phyloP scores from a whole-genome alignment of 108 stramenopile species.

The Bacterosira constricta region DNA sequence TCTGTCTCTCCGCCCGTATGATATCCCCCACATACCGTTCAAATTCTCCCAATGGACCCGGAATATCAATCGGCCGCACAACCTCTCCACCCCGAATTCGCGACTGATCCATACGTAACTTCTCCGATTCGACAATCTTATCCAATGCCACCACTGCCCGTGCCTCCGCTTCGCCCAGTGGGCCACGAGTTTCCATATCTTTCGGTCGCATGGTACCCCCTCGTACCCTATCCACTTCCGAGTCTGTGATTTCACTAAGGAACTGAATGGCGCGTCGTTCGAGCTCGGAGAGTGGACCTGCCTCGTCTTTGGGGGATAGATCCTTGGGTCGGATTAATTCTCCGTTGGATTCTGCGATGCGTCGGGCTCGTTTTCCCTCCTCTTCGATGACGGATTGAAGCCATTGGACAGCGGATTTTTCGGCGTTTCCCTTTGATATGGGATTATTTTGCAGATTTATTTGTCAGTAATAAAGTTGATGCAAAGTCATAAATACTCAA shows the following conservation, averaged over 20 bases:
- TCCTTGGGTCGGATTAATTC: conserved; percentile 75
- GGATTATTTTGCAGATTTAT: conserved; percentile 2
- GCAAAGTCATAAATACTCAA: neutral
- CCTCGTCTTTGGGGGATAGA: conserved; percentile 35
- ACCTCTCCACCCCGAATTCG: conserved; percentile 56
- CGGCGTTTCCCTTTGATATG: conserved; percentile 63
- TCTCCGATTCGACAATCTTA: conserved; percentile 66
- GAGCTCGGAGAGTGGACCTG: conserved; percentile 73
- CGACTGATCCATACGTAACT: conserved; percentile 63
- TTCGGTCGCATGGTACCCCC: conserved; percentile 66
- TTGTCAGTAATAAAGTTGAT: neutral
- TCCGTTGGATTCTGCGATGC: conserved; percentile 71
- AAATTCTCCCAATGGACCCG: conserved; percentile 82
- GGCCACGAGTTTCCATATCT: conserved; percentile 76
- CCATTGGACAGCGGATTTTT: conserved; percentile 73
- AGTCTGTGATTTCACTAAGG: conserved; percentile 52
- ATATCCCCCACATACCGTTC: conserved; percentile 66
- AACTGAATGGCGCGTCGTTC: conserved; percentile 71
- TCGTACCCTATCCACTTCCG: conserved; percentile 67
- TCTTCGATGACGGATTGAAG: conserved; percentile 78
- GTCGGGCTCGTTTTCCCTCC: conserved; percentile 76
- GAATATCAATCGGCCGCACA: conserved; percentile 82
- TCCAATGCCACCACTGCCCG: conserved; percentile 58
- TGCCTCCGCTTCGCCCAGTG: conserved; percentile 73
- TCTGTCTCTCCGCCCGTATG: conserved; percentile 63